phyloP scores from a whole-genome alignment of 208 protist species.

The Wallacemonas sp. region DNA sequence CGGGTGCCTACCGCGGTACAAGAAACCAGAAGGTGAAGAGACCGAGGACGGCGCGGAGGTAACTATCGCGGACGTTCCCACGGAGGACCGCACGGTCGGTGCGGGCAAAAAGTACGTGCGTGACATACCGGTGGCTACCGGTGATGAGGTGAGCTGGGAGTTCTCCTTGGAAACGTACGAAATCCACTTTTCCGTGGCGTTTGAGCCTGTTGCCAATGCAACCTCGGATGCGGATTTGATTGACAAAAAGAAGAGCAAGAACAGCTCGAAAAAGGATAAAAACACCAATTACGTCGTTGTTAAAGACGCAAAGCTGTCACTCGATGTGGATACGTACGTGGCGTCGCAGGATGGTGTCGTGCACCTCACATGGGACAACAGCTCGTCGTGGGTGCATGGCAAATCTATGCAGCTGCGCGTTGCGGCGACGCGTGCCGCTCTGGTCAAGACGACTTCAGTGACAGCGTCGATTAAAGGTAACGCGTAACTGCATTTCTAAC shows the following conservation, averaged over 20 bases:
- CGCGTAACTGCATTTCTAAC: no score
- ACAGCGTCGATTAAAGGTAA: no score
- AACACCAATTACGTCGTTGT: not conserved
- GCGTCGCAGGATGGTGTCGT: conserved; percentile 23
- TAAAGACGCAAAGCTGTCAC: conserved; percentile 27
- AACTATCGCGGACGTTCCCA: conserved; percentile 19
- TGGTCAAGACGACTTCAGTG: not conserved
- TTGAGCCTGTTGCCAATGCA: not conserved
- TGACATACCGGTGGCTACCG: conserved; percentile 15
- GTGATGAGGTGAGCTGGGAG: conserved; percentile 37
- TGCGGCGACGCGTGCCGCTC: not conserved
- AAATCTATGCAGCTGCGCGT: conserved; percentile 36
- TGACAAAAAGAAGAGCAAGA: conserved; percentile 7
- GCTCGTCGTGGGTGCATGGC: conserved; percentile 39
- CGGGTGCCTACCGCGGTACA: conserved; percentile 54
- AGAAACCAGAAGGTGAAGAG: conserved; percentile 1
- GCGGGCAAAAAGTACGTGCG: conserved; percentile 45
- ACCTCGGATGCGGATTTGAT: not conserved
- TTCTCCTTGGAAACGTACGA: conserved; percentile 28
- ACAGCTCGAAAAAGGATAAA: not conserved
- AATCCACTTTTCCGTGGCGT: conserved; percentile 34
- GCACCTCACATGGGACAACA: conserved; percentile 48
- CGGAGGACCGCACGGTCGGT: conserved; percentile 36
- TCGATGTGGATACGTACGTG: conserved; percentile 32
- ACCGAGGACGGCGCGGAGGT: not conserved